Evolutionary conservation across 2,329 filamentous ascomycete species (phyloP), one percentile per base, ranked within the genome.

Genomic region (Talaromyces amestolkiae): DNA sequence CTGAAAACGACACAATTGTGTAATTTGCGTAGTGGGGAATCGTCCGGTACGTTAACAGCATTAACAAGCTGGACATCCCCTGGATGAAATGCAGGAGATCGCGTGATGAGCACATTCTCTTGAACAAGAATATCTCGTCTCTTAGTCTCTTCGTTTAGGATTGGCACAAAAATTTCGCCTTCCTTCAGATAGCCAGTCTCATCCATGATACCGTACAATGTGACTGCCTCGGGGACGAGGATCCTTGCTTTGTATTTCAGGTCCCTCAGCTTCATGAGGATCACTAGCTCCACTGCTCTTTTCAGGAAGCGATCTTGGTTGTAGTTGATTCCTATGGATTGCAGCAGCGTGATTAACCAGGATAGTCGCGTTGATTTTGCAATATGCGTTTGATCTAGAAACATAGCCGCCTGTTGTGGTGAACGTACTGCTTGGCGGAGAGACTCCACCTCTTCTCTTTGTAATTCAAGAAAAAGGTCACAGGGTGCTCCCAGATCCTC

Each of bases 161-260:
- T 86, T 0, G 85, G 84, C 62, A 91, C 84, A 70, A 88, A 93
- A 0, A 94, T 84, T 68, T 96, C 81, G 0, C 85, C 85, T 71
- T 91, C 87, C 10, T 83, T 69, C 0, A 96, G 80, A 41, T 83
- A 85, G 0, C 85, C 86, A 0, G 90, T 92, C 75, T 96, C 92
- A 68, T 96, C 92, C 86, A 95, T 91, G 60, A 96, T 83, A 0
- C 92, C 92, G 70, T 92, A 93, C 0, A 96, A 81, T 0, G 91
- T 93, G n/a, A 89, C 84, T 0, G 91, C 92, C 17, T 88, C 75
- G 0, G 84, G 76, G 0, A 96, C 85, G 0, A 86, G 88, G 39
- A 96, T 95, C 1, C 91, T 86, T 0, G 90, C 87, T 63, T 89
- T 90, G 77, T 95, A 88, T 74, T 96, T 96, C 43, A 96, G 78